Evolutionary conservation across 169 alveolate species (phyloP), one percentile per base, ranked within the genome.

Genomic region (Plasmodium adleri): DNA sequence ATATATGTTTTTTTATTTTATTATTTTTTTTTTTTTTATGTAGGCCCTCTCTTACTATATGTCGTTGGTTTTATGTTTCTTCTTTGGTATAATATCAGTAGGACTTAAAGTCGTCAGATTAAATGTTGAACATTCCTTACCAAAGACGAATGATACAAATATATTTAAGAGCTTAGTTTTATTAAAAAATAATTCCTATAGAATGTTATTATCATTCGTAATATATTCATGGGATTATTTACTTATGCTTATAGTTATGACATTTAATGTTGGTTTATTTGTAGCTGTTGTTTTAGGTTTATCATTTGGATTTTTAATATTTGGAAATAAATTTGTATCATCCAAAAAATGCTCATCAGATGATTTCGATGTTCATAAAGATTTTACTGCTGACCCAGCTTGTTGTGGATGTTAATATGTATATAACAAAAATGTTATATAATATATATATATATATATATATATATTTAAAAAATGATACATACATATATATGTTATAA

Each of bases 211-310:
- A 15, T 59, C 93, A 64, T 88, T 78, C 56, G 20, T 78, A 56
- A 91, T 89, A 26, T 83, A 74, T 22, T 39, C 90, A 24, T 68
- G 93, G 94, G 96, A 94, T 74, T 94, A 90, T 49, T 52, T 76
- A 26, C 63, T 94, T 76, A 94, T 94, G 96, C 71, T 94, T 62
- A 71, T 94, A 45, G 94, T 92, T 28, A 94, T 94, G 96, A 90
- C 94, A 24, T 94, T 89, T 91, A 94, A 94, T 64, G 94, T 94
- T 22, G 96, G 95, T 15, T 72, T 92, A 52, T 88, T 94, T 62
- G 39, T 94, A 3, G 89, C 93, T 22, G 93, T 92, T 15, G 75
- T 88, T 78, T 20, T 89, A 15, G 96, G 93, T 12, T 92, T 90
- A 85, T 76, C 96, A 7, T 32, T 92, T 50, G 95, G 96, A 54